Evolutionary conservation across 495 filamentous ascomycete species (phyloP), one percentile per base, ranked within the genome.

Genomic region (Talaromyces thailandensis): DNA sequence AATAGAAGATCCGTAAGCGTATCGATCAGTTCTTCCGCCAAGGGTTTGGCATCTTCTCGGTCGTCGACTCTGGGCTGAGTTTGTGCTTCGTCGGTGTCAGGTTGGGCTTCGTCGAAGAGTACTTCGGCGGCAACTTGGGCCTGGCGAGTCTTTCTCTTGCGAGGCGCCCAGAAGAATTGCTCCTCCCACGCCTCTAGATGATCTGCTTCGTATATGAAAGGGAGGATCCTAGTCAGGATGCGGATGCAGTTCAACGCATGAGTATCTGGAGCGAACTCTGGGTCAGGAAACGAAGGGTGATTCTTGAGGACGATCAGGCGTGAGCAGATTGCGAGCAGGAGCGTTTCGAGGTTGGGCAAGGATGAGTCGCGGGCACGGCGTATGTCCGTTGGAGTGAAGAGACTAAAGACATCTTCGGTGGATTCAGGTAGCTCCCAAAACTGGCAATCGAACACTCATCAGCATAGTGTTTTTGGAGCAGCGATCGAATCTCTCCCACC

Each of bases 391-490:
- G 93, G 88, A 53, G 93, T 91, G 75, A 98, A 99, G 59, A 99
- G 85, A 65, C 91, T 95, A 79, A 98, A 98, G 68, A 98, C 87
- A 77, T 99, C 94, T 64, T 98, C 94, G 37, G 90, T 83, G 14
- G 92, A 92, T 75, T 98, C 95, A 64, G 95, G 94, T 24, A 99
- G 88, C 75, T 97, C 91, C 92, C 93, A 97, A 78, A 97, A 99
- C 92, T 53, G 55, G 25, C 28, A 14, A 29, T 37, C 12, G 26
- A 37, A 48, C 58, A 53, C 43, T 45, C 43, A 18, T 12, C 24
- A 58, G 28, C n/a, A 63, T 37, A 45, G 14, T 11, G 6, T 55
- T 9, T 14, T 43, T 53, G 60, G 18, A 40, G 67, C 72, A 57
- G 35, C n/a, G n/a, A n/a, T n/a, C n/a, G 6, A 48, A 21, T 26